Conservation (phyloP, 2,329 filamentous ascomycete species). For the Aspergillus persii region DNA sequence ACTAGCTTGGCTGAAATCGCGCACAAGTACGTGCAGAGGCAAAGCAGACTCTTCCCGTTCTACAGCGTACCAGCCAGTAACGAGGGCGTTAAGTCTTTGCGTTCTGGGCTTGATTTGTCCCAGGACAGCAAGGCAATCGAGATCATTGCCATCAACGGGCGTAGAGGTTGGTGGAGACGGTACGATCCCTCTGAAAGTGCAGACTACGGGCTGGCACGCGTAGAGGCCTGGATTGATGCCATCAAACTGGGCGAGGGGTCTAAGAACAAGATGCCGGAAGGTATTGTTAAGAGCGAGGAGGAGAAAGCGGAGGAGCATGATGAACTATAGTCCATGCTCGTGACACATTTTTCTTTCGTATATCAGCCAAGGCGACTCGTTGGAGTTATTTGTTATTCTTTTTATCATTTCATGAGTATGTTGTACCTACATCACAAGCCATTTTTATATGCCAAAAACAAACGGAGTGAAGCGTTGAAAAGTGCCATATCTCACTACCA, state of each 20-base stretch:
- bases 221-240: constrained; percentile 88
- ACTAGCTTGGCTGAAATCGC: constrained; percentile 68
- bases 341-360: background rate
- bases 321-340: constrained; percentile 34
- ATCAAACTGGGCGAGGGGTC: constrained; percentile 83
- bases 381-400: background rate
- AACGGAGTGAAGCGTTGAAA: background rate
- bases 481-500: background rate
- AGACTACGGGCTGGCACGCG: constrained; percentile 51
- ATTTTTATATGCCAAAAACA: background rate
- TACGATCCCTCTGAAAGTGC: constrained; percentile 59
- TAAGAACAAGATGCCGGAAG: constrained; percentile 71
- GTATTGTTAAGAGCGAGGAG: constrained; percentile 47
- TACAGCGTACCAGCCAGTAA: constrained; percentile 68
- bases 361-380: background rate
- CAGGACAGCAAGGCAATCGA: constrained; percentile 55
- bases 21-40: constrained; percentile 67
- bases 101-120: constrained; percentile 61
- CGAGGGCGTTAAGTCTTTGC: constrained; percentile 54
- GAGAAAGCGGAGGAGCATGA: constrained; percentile 45
- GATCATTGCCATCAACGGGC: constrained; percentile 79
- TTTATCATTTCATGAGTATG: background rate
- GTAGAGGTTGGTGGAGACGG: constrained; percentile 80
- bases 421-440: background rate
- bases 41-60: constrained; percentile 76